Conservation (phyloP, 2,329 filamentous ascomycete species). For the Metarhizium album region DNA sequence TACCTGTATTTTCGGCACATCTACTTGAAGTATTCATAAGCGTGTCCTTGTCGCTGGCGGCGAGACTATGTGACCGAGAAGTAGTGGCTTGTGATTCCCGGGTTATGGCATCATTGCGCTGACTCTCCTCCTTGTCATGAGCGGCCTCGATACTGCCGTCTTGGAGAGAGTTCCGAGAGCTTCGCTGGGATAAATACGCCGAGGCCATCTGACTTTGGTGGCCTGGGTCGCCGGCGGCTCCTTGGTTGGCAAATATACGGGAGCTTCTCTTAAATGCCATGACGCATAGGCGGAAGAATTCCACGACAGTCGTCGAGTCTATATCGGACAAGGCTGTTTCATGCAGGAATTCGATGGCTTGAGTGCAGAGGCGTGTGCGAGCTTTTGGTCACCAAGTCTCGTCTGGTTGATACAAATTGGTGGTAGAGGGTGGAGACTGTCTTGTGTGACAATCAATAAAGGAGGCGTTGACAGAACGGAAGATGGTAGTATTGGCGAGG, state of each 20-base stretch:
- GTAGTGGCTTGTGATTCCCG: slow-evolving; percentile 9
- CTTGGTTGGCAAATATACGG: slow-evolving; percentile 13
- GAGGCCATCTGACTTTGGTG: slow-evolving; percentile 8
- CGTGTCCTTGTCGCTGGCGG: slow-evolving; percentile 11
- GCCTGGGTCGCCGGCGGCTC: slow-evolving; percentile 7
- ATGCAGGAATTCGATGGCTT: neutral
- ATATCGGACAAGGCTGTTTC: too few species aligned
- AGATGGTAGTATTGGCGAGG: neutral
- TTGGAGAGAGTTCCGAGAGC: slow-evolving; percentile 18
- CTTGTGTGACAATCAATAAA: neutral
- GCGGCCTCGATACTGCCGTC: slow-evolving; percentile 15
- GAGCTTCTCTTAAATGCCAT: slow-evolving; percentile 17
- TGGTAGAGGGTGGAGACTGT: neutral
- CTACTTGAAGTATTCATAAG: neutral
- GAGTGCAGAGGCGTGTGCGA: too few species aligned
- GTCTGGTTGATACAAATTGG: neutral
- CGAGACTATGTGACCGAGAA: neutral
- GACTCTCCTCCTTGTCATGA: slow-evolving; percentile 16
- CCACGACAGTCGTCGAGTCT: neutral
- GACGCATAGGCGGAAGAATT: neutral
- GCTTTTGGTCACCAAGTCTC: too few species aligned
- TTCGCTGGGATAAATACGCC: slow-evolving; percentile 18
- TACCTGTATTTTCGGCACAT: slow-evolving; percentile 3
- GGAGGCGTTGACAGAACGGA: neutral
- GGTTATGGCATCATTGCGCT: slow-evolving; percentile 6